A percentile compares a stretch with the other conserved stretches of the same genome.
Evolutionary conservation across 2,329 filamentous ascomycete species (phyloP).

Genomic region (Colletotrichum sojae): DNA sequence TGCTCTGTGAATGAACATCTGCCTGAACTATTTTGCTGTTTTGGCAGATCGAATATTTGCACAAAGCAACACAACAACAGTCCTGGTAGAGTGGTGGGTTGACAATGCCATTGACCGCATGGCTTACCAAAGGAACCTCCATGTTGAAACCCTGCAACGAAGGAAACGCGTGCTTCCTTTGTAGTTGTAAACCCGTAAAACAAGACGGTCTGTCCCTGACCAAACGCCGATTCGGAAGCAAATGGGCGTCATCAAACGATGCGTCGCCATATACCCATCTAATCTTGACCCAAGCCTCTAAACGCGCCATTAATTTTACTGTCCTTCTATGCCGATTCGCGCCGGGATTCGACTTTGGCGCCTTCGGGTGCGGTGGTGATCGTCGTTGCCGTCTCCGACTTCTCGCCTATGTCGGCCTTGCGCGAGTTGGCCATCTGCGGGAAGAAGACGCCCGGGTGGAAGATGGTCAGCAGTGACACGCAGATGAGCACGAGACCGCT

Average conservation of each 20-base stretch:
- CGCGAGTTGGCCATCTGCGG: conserved; percentile 62
- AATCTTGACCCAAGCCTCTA: neutral
- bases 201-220: neutral
- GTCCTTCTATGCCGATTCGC: conserved; percentile 20
- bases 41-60: neutral
- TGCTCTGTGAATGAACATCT: neutral
- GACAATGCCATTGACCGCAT: neutral
- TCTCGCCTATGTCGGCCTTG: conserved; percentile 41
- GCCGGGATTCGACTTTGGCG: conserved; percentile 31
- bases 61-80: neutral
- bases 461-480: conserved; percentile 63
- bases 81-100: neutral
- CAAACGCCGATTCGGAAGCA: neutral
- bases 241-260: too few relatives aligned
- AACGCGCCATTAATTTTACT: too few relatives aligned
- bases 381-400: conserved; percentile 42
- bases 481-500: conserved; percentile 65
- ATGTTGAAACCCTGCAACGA: neutral
- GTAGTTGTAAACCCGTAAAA: neutral
- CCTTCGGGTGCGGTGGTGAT: conserved; percentile 29
- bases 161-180: neutral
- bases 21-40: neutral
- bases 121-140: neutral
- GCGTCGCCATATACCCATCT: neutral
- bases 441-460: conserved; percentile 70